phyloP scores from a whole-genome alignment of 2,329 filamentous ascomycete species.

The Sporothrix euskadiensis region DNA sequence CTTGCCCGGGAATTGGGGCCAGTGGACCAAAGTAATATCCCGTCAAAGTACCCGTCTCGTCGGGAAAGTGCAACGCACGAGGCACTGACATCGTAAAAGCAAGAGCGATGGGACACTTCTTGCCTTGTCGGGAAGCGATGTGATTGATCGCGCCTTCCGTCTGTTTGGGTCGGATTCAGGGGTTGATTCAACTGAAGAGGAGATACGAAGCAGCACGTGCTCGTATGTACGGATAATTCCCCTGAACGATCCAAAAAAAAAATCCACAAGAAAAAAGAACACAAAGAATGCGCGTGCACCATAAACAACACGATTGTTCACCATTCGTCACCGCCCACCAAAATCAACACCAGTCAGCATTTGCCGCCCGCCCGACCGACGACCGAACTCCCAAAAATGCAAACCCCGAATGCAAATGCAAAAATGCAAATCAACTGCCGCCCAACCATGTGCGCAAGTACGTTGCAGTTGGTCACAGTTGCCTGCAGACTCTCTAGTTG shows the following conservation, averaged over 20 bases:
- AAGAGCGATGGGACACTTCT: not conserved
- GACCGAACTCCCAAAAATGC: not conserved
- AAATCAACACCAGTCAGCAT: not conserved
- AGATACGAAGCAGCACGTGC: constrained; percentile 1
- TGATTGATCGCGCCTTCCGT: not conserved
- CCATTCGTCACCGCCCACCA: not conserved
- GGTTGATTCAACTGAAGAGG: not conserved
- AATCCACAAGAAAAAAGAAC: not conserved
- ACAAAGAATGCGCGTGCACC: not conserved
- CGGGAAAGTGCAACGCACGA: not conserved
- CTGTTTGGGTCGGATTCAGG: not conserved
- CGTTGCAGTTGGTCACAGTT: not conserved
- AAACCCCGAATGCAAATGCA: not conserved
- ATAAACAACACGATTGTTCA: not conserved
- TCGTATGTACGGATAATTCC: not conserved
- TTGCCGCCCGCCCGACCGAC: not conserved
- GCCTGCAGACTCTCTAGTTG: not conserved
- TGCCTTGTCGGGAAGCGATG: not conserved
- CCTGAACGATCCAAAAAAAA: not conserved
- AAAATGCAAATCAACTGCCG: not conserved
- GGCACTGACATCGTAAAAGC: not conserved
- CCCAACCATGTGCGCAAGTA: not conserved
- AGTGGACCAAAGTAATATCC: not conserved
- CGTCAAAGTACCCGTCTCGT: not conserved
- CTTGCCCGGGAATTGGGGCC: not conserved